Evolutionary conservation across 148 eudicot genomes (phyloP).

Genomic region (Silene conica): DNA sequence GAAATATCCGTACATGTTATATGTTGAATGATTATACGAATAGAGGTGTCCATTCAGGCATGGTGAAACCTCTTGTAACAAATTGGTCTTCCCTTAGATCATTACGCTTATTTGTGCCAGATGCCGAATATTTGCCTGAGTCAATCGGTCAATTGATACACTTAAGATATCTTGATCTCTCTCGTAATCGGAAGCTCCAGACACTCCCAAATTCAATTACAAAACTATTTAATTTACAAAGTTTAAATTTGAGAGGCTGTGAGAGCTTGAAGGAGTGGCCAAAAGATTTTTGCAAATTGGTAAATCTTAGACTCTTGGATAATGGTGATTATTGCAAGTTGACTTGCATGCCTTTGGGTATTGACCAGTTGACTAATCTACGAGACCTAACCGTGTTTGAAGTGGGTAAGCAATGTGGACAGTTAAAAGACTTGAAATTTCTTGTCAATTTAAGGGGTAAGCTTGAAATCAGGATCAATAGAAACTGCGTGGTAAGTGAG

Average conservation of each 20-base stretch:
- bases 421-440: neutral
- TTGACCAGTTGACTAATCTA: slow-evolving; percentile 15
- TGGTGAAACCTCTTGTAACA: neutral
- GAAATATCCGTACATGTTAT: too few species aligned
- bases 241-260: neutral
- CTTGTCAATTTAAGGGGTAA: neutral
- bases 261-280: slow-evolving; percentile 9
- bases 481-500: neutral
- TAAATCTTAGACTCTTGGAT: slow-evolving; percentile 12
- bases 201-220: slow-evolving; percentile 5
- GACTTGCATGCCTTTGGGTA: slow-evolving; percentile 18
- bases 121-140: slow-evolving; percentile 2
- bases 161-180: slow-evolving; percentile 22
- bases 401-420: neutral
- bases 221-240: slow-evolving; percentile 27
- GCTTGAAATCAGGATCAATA: neutral
- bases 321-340: neutral
- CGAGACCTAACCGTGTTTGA: neutral
- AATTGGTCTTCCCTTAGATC: slow-evolving; percentile 15
- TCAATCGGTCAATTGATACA: slow-evolving; percentile 20
- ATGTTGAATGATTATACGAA: too few species aligned
- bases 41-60: too few species aligned
- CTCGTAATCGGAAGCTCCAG: neutral
- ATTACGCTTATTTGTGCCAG: neutral
- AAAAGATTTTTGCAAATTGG: slow-evolving; percentile 11